phyloP scores from a whole-genome alignment of 2,329 filamentous ascomycete genomes.

The Exutisphaerella laricina region DNA sequence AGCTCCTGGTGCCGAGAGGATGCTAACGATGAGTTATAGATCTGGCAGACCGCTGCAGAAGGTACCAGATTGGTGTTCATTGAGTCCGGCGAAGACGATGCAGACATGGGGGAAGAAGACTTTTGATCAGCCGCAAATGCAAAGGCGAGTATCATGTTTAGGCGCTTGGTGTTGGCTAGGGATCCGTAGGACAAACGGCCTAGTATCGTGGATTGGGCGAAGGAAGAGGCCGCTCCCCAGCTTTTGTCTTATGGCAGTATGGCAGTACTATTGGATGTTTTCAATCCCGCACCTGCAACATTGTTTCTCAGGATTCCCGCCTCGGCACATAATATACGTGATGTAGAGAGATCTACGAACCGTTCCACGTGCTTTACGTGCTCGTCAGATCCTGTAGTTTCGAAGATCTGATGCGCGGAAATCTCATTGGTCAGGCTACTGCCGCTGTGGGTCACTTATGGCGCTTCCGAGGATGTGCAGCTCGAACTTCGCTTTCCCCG shows the following conservation, averaged over 20 bases:
- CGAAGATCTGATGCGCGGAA: background rate
- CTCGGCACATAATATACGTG: conserved; percentile 1
- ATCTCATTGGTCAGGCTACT: no score
- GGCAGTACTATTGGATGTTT: conserved; percentile 2
- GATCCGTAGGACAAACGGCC: background rate
- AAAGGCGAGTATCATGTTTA: background rate
- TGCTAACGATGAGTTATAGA: conserved; percentile 37
- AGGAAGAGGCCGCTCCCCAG: conserved; percentile 20
- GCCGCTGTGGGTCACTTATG: no score
- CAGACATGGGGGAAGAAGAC: conserved; percentile 32
- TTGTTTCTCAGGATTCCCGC: background rate
- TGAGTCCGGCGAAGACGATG: conserved; percentile 45
- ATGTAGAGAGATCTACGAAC: background rate
- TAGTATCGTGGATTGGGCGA: conserved; percentile 9
- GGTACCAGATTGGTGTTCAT: conserved; percentile 52
- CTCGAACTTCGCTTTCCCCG: background rate
- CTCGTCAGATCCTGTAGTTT: background rate
- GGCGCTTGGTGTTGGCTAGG: conserved; percentile 15
- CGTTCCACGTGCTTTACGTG: no score
- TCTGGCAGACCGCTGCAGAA: conserved; percentile 52
- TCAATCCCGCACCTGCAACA: background rate
- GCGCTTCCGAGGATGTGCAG: no score
- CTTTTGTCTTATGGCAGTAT: conserved; percentile 1
- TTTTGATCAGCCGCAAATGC: conserved; percentile 17
- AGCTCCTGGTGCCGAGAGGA: background rate